These are phyloP conservation scores for Claviceps digitariae DNA, from an alignment of 2,329 filamentous ascomycete genomes.

Conservation along the genomic window DNA sequence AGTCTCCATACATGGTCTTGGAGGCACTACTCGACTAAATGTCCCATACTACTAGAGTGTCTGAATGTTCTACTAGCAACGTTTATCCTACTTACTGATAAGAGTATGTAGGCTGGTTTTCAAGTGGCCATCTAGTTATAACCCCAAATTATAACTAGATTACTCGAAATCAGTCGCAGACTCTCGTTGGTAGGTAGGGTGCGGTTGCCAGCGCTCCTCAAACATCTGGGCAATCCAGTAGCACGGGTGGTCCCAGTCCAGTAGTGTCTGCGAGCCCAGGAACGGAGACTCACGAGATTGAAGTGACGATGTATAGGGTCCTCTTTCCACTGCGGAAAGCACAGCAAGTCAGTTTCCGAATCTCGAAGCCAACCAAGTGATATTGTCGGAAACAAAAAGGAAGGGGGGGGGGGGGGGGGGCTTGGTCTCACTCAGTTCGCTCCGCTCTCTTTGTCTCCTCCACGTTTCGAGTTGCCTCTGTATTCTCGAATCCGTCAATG, in stretches of 20 bases:
- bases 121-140: too few species aligned
- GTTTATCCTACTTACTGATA: too few species aligned
- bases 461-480: slow-evolving; percentile 14
- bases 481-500: slow-evolving; percentile 12
- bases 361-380: too few species aligned
- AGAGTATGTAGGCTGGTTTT: too few species aligned
- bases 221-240: slow-evolving; percentile 35
- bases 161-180: neutral
- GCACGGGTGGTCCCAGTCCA: slow-evolving; percentile 26
- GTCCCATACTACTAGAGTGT: too few species aligned
- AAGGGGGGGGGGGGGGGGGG: too few species aligned
- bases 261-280: slow-evolving; percentile 12
- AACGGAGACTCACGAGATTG: slow-evolving; percentile 7
- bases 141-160: too few species aligned
- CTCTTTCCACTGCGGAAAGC: neutral
- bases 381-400: too few species aligned
- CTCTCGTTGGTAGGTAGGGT: slow-evolving; percentile 17
- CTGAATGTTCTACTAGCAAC: too few species aligned
- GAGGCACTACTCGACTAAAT: too few species aligned
- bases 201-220: slow-evolving; percentile 25
- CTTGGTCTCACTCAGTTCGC: slow-evolving; percentile 8
- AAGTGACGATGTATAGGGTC: neutral
- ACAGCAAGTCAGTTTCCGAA: neutral
- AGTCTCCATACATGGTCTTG: too few species aligned
- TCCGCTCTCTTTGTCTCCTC: slow-evolving; percentile 13